Evolutionary conservation across 2,329 filamentous ascomycete genomes (phyloP).

Genomic region (Aspergillus niger): DNA sequence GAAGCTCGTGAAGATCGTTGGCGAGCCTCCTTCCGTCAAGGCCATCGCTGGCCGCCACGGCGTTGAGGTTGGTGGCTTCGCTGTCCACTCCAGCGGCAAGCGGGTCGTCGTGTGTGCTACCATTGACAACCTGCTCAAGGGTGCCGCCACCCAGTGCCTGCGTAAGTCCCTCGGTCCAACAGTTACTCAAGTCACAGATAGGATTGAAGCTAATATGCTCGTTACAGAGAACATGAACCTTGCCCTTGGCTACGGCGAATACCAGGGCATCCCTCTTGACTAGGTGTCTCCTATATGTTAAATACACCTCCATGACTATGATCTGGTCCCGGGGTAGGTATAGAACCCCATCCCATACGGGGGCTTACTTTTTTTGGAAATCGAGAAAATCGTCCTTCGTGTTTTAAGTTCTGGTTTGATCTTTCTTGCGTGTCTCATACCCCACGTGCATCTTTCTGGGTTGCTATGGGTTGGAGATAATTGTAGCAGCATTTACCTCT

Average conservation of each 20-base stretch:
- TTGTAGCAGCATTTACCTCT: constrained; percentile 21
- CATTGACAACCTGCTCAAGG: constrained; percentile 93
- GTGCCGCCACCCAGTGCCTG: constrained; percentile 87
- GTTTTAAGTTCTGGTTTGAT: constrained; percentile 11
- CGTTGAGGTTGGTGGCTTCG: constrained; percentile 92
- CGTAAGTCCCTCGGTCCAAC: constrained; percentile 59
- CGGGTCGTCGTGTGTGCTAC: constrained; percentile 91
- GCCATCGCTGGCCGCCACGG: constrained; percentile 81
- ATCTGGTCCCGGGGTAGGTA: constrained; percentile 22
- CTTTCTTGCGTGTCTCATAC: constrained; percentile 29
- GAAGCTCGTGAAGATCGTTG: constrained; percentile 88
- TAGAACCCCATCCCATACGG: constrained; percentile 16
- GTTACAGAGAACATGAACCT: constrained; percentile 85
- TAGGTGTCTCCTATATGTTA: constrained; percentile 31
- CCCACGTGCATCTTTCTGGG: constrained; percentile 30
- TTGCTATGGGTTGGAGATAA: constrained; percentile 31
- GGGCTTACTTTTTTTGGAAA: constrained; percentile 14
- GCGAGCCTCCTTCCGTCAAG: constrained; percentile 84
- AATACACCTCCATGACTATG: constrained; percentile 19
- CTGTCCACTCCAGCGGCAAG: constrained; percentile 86
- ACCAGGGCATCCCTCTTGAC: constrained; percentile 75
- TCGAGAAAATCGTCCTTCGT: constrained; percentile 15
- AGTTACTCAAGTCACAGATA: background rate
- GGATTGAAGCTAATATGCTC: background rate
- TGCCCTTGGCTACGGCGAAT: constrained; percentile 83